Conservation (phyloP, 2,329 filamentous ascomycete genomes). For the Aspergillus nomiae region DNA sequence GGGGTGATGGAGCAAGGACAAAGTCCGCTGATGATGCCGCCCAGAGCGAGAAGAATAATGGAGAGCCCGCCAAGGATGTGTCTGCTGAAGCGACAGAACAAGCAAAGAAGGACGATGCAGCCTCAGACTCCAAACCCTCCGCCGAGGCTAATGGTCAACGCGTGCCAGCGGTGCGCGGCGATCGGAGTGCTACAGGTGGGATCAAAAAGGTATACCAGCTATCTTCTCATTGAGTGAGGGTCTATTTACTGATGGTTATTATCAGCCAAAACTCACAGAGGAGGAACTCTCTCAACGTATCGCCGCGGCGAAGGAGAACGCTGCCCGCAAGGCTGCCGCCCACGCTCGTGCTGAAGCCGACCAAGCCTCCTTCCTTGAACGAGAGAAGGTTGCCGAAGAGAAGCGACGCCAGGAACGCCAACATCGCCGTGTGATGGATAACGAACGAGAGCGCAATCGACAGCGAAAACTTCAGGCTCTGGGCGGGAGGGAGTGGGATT, state of each 20-base stretch:
- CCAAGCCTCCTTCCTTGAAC: conserved; percentile 62
- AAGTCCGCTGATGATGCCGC: conserved; percentile 19
- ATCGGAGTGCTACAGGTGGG: conserved; percentile 57
- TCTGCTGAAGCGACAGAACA: conserved; percentile 15
- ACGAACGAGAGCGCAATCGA: conserved; percentile 63
- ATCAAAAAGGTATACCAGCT: conserved; percentile 44
- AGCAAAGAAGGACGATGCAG: conserved; percentile 19
- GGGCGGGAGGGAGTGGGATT: conserved; percentile 64
- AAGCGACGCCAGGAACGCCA: conserved; percentile 54
- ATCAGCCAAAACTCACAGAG: conserved; percentile 64
- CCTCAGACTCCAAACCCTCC: conserved; percentile 16
- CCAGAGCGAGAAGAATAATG: conserved; percentile 14
- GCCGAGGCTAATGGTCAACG: conserved; percentile 29
- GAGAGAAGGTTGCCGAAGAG: conserved; percentile 61
- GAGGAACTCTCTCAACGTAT: conserved; percentile 64
- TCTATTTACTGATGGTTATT: conserved; percentile 27
- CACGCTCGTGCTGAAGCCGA: conserved; percentile 70
- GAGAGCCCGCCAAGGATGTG: conserved; percentile 19
- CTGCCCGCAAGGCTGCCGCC: conserved; percentile 60
- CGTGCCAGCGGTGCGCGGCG: conserved; percentile 54
- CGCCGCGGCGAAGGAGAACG: conserved; percentile 62
- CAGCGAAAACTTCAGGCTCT: conserved; percentile 61
- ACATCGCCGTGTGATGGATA: conserved; percentile 62
- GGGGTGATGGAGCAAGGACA: conserved; percentile 21
- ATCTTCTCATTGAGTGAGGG: too few relatives aligned